Base-by-base conservation (phyloP, 306 rosid species). In the Rosa chinensis region DNA sequence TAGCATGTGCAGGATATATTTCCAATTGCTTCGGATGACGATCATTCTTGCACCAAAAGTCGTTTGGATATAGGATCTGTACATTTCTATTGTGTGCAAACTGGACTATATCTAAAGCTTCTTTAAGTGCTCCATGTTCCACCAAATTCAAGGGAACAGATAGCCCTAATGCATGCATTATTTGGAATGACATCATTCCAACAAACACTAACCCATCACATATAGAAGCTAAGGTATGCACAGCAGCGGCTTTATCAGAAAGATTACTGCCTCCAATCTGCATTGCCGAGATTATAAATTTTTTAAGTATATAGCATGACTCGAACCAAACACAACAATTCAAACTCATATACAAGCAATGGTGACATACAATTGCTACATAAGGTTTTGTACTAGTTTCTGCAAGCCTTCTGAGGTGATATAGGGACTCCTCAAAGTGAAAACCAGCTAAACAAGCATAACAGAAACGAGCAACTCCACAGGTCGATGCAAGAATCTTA, bases 181-280 rank as follows among this genome's bases (percentile, higher is more conserved):
- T 82, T 88, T 91, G 99, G 82, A 95, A 91, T 76, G 97, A 82
- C 92, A 91, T 95, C 92, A 86, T 85, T 78, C 99, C 99, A 77
- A 92, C 89, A 82, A 92, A 92, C 80, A 91, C 79, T 77, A 95
- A 79, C n/a, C 81, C 90, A 76, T 91, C 90, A 61, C 97, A 95
- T 75, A 77, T 88, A 70, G 94, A 86, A 63, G 96, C 89, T 83
- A 95, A 88, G 85, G 87, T 85, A 40, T 72, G 89, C 84, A 95
- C 78, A 71, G 99, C 97, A 76, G 88, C 79, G 68, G 88, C 90
- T 89, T 92, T 95, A 78, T 88, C 83, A 43, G 32, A 77, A 35
- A 95, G 77, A 76, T 87, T 86, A 63, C 90, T 87, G 44, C 99
- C 99, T 82, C 98, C 98, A 79, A 95, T 88, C 99, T 95, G 90